Evolutionary conservation across 768 basidiomycete species (phyloP).

Genomic region (Mycena galopus): DNA sequence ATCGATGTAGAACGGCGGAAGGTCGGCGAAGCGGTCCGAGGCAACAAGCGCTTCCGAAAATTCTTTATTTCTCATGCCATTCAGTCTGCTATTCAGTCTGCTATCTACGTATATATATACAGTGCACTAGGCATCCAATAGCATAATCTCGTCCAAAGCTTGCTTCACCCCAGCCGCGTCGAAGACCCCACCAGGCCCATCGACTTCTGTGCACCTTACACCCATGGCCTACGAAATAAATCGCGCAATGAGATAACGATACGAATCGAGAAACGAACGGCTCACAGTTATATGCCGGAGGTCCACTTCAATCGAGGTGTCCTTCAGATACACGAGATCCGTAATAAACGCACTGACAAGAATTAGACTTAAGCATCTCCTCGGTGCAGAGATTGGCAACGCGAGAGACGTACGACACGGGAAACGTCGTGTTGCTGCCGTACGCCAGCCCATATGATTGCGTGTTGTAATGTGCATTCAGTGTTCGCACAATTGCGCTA

Average conservation of each 20-base stretch:
- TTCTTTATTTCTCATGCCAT: too few species aligned
- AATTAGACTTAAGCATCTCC: neutral
- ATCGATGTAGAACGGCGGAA: neutral
- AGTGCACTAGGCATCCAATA: conserved; percentile 4
- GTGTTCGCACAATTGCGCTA: conserved; percentile 77
- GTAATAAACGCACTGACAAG: conserved; percentile 76
- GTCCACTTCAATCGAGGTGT: conserved; percentile 74
- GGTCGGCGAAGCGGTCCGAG: neutral
- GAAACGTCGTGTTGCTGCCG: conserved; percentile 69
- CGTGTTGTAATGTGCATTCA: conserved; percentile 72
- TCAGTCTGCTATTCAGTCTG: neutral
- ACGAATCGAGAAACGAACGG: conserved; percentile 25
- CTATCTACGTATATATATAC: neutral
- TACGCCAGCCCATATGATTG: conserved; percentile 70
- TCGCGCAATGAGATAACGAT: conserved; percentile 4
- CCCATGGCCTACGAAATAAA: conserved; percentile 61
- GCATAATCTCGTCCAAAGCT: conserved; percentile 53
- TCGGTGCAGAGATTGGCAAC: too few species aligned
- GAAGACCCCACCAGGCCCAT: conserved; percentile 49
- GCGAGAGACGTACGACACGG: conserved; percentile 58
- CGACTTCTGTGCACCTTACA: conserved; percentile 69
- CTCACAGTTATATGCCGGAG: conserved; percentile 71
- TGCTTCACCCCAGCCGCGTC: conserved; percentile 59
- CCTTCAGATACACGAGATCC: conserved; percentile 84
- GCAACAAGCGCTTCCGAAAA: neutral